Base-by-base conservation (phyloP, 2,329 filamentous ascomycete species). In the Pseudonectria foliicola region DNA sequence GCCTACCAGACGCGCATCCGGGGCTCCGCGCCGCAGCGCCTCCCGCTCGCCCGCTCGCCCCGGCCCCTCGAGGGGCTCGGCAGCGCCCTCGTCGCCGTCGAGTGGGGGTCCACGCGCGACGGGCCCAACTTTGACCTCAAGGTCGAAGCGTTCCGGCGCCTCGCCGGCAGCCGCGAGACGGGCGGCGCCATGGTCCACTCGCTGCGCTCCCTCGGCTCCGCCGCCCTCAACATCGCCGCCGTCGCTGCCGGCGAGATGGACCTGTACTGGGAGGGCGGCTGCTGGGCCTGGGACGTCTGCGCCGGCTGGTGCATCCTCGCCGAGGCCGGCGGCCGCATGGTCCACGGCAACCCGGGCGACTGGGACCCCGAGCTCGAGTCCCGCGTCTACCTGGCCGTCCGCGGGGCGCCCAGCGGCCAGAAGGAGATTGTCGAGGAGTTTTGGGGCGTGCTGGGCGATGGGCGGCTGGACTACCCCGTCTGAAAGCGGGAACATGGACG, bases 221-320 rank as follows among this genome's bases (percentile, higher is more conserved):
- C 85, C 7, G 85, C 85, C 27, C 63, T 90, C 49, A 89, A 89
- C 57, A 59, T 89, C 13, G 85, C 82, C 38, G 73, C 70, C 26
- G 80, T 86, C 4, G 85, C 85, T 3, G 73, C 76, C 8, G 85
- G 85, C 0, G 71, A 78, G 56, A 48, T 86, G 16, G 85, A 90
- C 55, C 50, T 77, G 14, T 90, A 86, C 56, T 90, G 85, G 85
- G 85, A 90, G 62, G 83, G 81, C 25, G 85, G 85, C 1, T 87
- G 82, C 59, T 90, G 83, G 75, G 82, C 84, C 2, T 90, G 85
- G 85, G 85, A 90, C 56, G 85, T 90, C 3, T 85, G 82, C 53
- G 85, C 85, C 5, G 85, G 80, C 0, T 89, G 84, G 85, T 77
- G 80, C 38, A 80, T 90, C 40, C 63, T 90, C 16, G 63, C 66